These are phyloP conservation scores for Cutaneotrichosporon sp. DNA, from an alignment of 1,284 basidiomycete species.

Conservation along the genomic window DNA sequence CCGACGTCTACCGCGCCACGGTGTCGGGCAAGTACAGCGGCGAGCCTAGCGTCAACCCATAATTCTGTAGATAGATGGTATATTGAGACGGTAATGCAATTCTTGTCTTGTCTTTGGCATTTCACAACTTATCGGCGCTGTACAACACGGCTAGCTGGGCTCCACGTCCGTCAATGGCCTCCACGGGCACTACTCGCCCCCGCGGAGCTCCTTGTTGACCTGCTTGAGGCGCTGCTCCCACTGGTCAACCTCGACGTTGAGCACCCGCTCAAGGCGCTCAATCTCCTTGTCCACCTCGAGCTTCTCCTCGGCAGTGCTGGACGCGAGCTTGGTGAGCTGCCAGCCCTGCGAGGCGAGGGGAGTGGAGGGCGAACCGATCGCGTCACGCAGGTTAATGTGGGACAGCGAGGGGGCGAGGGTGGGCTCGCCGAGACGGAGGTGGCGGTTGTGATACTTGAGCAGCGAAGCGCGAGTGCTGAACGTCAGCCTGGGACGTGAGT, in stretches of 20 bases:
- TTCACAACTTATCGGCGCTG: not conserved
- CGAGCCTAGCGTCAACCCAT: slow-evolving; percentile 16
- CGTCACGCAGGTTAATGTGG: slow-evolving; percentile 20
- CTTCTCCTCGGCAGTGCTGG: slow-evolving; percentile 41
- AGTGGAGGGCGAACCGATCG: slow-evolving; percentile 40
- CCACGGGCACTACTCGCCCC: too few species aligned
- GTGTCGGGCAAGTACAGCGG: slow-evolving; percentile 23
- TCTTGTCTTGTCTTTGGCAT: not conserved
- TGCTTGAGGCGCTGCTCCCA: slow-evolving; percentile 68
- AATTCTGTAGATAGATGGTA: not conserved
- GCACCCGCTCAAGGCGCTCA: slow-evolving; percentile 38
- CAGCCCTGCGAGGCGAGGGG: slow-evolving; percentile 42
- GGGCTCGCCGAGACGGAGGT: slow-evolving; percentile 54
- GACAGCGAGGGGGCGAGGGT: slow-evolving; percentile 27
- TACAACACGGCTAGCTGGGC: not conserved
- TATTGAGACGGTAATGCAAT: not conserved
- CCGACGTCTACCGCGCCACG: slow-evolving; percentile 6
- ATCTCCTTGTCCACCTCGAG: slow-evolving; percentile 56
- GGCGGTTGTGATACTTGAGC: slow-evolving; percentile 59
- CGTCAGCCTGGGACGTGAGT: slow-evolving; percentile 7
- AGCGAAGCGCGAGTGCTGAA: slow-evolving; percentile 56
- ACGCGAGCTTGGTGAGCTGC: slow-evolving; percentile 46
- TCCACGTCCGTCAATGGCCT: slow-evolving; percentile 7
- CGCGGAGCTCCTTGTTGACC: slow-evolving; percentile 59
- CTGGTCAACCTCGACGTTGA: slow-evolving; percentile 62